phyloP scores from a whole-genome alignment of 805 yeast genomes.

The Kluyveromyces nonfermentans region DNA sequence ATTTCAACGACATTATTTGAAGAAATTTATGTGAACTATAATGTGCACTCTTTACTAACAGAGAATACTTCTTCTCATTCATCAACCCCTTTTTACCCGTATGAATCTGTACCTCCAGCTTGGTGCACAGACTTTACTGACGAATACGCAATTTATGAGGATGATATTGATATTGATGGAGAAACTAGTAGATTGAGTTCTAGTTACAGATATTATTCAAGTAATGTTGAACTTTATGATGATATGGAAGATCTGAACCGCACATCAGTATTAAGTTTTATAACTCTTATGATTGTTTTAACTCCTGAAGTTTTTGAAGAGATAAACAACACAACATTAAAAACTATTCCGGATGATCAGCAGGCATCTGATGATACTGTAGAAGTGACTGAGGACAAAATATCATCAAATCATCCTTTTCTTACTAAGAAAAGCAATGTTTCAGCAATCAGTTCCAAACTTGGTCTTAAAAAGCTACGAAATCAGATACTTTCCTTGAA shows the following conservation, averaged over 20 bases:
- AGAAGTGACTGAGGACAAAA: background rate
- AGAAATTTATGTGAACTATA: conserved; percentile 19
- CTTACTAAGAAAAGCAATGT: background rate
- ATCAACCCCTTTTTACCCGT: background rate
- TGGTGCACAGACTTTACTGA: background rate
- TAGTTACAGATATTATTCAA: background rate
- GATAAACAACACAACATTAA: conserved; percentile 17
- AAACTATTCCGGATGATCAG: conserved; percentile 14
- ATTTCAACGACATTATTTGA: conserved; percentile 18
- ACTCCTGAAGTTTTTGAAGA: conserved; percentile 21
- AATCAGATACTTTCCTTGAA: conserved; percentile 10
- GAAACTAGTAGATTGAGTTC: background rate
- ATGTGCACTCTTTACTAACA: conserved; percentile 13
- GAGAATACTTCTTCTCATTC: background rate
- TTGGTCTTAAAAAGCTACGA: conserved; percentile 21
- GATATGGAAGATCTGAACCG: conserved; percentile 22
- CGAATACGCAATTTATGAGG: background rate
- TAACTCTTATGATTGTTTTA: conserved; percentile 17
- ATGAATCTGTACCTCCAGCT: background rate
- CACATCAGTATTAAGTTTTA: conserved; percentile 20
- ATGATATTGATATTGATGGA: background rate
- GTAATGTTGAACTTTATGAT: conserved; percentile 6
- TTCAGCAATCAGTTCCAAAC: background rate
- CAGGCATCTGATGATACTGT: background rate
- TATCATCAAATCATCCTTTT: conserved; percentile 1